Evolutionary conservation across 2,329 filamentous ascomycete genomes (phyloP), one percentile per base, ranked within the genome.

Genomic region (Raffaelea albimanens): DNA sequence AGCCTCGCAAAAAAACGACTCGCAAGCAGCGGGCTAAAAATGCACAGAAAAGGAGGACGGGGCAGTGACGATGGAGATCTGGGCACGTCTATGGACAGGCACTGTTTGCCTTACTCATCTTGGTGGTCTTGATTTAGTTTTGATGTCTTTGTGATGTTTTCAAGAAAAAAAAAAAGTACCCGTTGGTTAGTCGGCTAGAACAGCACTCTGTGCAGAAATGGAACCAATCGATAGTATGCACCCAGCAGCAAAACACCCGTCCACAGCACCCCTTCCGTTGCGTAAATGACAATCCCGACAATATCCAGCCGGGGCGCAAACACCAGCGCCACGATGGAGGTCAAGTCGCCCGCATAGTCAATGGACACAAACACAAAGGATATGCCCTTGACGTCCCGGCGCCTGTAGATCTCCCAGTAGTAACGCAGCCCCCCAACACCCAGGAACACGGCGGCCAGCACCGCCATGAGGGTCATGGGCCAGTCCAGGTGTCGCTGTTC

Each of bases 351-450:
- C 1, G 78, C 68, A 0, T 82, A 83, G 61, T 87, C 83, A 40
- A 87, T 82, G 2, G 68, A 78, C 0, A 85, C 81, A 53, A 87
- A 87, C 2, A 85, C 65, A 60, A 87, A 86, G 1, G 81, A 85
- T 36, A 87, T 85, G 8, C 83, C 82, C 14, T 80, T 70, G 2
- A 85, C 82, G 0, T 81, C 84, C 7, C 77, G 71, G 53, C 84
- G 75, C 2, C 70, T 58, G 56, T 77, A 85, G 20, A 87, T 85
- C 52, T 87, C 82, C 67, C 74, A 77, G 56, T 86, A 87, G 58
- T 87, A 82, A 2, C 77, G 66, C 8, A 85, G 62, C 0, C 87
- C 83, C 0, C 83, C 83, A 1, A 78, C 71, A 1, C 78, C 79
- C 1, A 87, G 71, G 3, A 87, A 67, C 1, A 69, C 59, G 0